Percentiles rank a stretch among this genome's conserved stretches.
phyloP scores from a whole-genome alignment of 805 yeast species.

The Lachancea nothofagi region DNA sequence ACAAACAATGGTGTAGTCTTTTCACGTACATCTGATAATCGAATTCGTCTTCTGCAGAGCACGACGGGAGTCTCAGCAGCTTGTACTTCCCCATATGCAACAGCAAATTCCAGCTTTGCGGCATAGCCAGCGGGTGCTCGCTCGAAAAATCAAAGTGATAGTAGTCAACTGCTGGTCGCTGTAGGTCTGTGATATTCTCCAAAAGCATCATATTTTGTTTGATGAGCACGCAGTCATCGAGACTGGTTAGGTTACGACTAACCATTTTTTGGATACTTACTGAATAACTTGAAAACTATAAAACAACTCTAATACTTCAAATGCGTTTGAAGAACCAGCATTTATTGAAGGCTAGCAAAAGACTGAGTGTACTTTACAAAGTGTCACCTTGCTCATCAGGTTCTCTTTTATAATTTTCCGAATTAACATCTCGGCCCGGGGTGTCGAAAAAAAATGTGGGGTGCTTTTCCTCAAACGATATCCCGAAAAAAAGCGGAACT shows the following conservation, averaged over 20 bases:
- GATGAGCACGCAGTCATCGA: slow-evolving; percentile 31
- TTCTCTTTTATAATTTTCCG: no score
- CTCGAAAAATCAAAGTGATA: slow-evolving; percentile 22
- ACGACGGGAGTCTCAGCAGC: slow-evolving; percentile 29
- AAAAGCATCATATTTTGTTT: slow-evolving; percentile 27
- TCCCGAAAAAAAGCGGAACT: no score
- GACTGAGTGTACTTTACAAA: no score
- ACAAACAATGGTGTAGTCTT: slow-evolving; percentile 74
- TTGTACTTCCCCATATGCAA: slow-evolving; percentile 22
- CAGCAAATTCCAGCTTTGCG: slow-evolving; percentile 19
- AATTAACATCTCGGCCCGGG: no score
- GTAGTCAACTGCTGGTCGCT: slow-evolving; percentile 28
- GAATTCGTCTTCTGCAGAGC: slow-evolving; percentile 31
- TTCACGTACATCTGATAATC: slow-evolving; percentile 31
- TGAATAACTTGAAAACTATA: background rate
- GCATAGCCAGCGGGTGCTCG: slow-evolving; percentile 11
- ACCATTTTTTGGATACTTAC: background rate
- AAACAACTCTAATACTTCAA: background rate
- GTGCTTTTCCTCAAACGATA: no score
- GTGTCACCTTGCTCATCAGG: no score
- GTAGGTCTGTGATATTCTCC: slow-evolving; percentile 31
- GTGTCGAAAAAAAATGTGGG: no score
- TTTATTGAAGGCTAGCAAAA: no score
- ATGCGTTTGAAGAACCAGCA: no score
- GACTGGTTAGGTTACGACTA: slow-evolving; percentile 9